Percentiles rank a stretch among this genome's conserved stretches.
phyloP scores from a whole-genome alignment of 2,329 filamentous ascomycete species.

The Rasamsonia emersonii region DNA sequence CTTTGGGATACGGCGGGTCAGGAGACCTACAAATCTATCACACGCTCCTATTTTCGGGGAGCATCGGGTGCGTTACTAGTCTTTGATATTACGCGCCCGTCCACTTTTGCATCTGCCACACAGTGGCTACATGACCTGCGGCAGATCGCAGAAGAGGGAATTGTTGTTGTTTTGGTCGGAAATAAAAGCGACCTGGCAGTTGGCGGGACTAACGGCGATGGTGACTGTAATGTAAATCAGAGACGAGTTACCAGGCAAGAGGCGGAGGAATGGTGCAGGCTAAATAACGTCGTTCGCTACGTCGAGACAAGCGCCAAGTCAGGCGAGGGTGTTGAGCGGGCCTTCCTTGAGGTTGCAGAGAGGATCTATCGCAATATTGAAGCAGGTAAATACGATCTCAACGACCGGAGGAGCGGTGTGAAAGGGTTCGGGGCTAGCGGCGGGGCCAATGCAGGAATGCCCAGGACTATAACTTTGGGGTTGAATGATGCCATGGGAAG shows the following conservation, averaged over 20 bases:
- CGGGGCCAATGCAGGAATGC: slow-evolving; percentile 24
- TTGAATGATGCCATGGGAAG: slow-evolving; percentile 41
- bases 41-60: slow-evolving; percentile 85
- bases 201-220: slow-evolving; percentile 10
- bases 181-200: slow-evolving; percentile 83
- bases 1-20: slow-evolving; percentile 96
- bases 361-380: slow-evolving; percentile 96
- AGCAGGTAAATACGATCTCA: slow-evolving; percentile 86
- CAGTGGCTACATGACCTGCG: slow-evolving; percentile 91
- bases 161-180: slow-evolving; percentile 87
- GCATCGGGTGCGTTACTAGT: slow-evolving; percentile 72
- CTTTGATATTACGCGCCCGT: slow-evolving; percentile 81
- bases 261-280: slow-evolving; percentile 79
- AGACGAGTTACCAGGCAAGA: slow-evolving; percentile 74
- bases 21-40: slow-evolving; percentile 96
- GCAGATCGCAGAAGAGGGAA: slow-evolving; percentile 90
- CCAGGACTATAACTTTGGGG: slow-evolving; percentile 36
- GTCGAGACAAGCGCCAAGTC: slow-evolving; percentile 96
- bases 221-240: slow-evolving; percentile 37
- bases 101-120: slow-evolving; percentile 80
- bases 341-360: slow-evolving; percentile 88
- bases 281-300: slow-evolving; percentile 83
- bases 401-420: slow-evolving; percentile 84
- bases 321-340: slow-evolving; percentile 85
- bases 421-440: slow-evolving; percentile 51